A percentile compares a stretch with the other conserved stretches of the same genome.
Evolutionary conservation across 345 rosid species (phyloP).

Genomic region (Linum trigynum): DNA sequence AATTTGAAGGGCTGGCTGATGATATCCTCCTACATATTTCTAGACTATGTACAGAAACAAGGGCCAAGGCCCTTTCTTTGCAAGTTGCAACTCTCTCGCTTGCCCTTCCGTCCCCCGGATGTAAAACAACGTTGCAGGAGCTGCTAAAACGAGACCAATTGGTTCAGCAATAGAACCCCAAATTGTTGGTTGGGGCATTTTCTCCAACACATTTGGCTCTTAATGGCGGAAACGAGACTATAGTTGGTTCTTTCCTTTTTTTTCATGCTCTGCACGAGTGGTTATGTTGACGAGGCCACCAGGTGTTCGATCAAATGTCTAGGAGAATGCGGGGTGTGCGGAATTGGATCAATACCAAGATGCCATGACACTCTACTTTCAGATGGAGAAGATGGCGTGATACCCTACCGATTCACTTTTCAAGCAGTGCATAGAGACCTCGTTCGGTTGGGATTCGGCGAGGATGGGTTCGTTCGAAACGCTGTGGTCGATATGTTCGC

Average conservation of each 20-base stretch:
- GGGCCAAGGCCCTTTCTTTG: too few species aligned
- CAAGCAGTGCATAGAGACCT: conserved; percentile 71
- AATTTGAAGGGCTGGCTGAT: too few species aligned
- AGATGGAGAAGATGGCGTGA: conserved; percentile 72
- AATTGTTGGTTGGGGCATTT: neutral
- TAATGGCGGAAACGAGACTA: conserved; percentile 4
- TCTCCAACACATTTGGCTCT: too few species aligned
- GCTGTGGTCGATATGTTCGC: conserved; percentile 89
- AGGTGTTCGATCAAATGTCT: conserved; percentile 74
- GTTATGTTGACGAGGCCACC: conserved; percentile 52
- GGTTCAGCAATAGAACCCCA: too few species aligned
- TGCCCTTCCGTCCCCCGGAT: too few species aligned
- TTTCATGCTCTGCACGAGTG: conserved; percentile 36
- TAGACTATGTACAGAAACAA: too few species aligned
- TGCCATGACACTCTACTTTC: conserved; percentile 77
- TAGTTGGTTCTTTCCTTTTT: neutral
- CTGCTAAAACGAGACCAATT: too few species aligned
- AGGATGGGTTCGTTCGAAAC: conserved; percentile 54
- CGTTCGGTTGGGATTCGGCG: conserved; percentile 54
- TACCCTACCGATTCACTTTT: conserved; percentile 67
- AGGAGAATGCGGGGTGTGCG: conserved; percentile 53
- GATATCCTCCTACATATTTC: too few species aligned
- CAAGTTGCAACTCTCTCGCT: too few species aligned
- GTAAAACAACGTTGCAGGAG: too few species aligned
- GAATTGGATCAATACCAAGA: conserved; percentile 58